Evolutionary conservation across 805 yeast species (phyloP).

Genomic region (Groenewaldozyma salmanticensis): DNA sequence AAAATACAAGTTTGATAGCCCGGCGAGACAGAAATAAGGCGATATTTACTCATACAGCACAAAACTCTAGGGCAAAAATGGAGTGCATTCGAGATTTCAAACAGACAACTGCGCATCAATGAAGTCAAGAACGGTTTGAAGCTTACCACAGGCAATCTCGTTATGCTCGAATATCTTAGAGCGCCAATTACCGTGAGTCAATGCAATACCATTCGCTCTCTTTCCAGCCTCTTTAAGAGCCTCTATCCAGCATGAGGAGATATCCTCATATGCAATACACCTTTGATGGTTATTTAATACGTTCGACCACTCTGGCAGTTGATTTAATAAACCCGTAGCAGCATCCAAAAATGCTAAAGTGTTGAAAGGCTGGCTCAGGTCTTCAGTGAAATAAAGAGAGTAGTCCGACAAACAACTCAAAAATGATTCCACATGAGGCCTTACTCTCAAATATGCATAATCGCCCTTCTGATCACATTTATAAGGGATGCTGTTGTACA

Average conservation of each 20-base stretch:
- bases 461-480: slow-evolving; percentile 65
- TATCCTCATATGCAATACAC: slow-evolving; percentile 49
- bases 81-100: too few species aligned
- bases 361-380: slow-evolving; percentile 42
- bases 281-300: slow-evolving; percentile 33
- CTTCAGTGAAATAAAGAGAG: slow-evolving; percentile 63
- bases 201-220: slow-evolving; percentile 30
- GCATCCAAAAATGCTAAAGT: slow-evolving; percentile 55
- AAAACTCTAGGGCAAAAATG: too few species aligned
- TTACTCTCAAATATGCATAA: slow-evolving; percentile 66
- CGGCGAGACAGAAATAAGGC: too few species aligned
- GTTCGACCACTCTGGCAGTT: slow-evolving; percentile 56
- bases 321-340: slow-evolving; percentile 49
- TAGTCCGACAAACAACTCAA: slow-evolving; percentile 64
- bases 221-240: slow-evolving; percentile 32
- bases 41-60: too few species aligned
- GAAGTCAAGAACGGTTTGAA: slow-evolving; percentile 36
- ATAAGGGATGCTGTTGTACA: slow-evolving; percentile 54
- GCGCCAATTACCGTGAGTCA: slow-evolving; percentile 31
- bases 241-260: slow-evolving; percentile 48
- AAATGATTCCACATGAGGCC: slow-evolving; percentile 58
- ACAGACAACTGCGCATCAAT: slow-evolving; percentile 30
- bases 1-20: too few species aligned
- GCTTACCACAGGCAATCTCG: slow-evolving; percentile 33
- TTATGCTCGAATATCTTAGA: slow-evolving; percentile 37